These are phyloP conservation scores for Phytophthora syringae DNA, from an alignment of 352 stramenopile genomes.

Conservation along the genomic window DNA sequence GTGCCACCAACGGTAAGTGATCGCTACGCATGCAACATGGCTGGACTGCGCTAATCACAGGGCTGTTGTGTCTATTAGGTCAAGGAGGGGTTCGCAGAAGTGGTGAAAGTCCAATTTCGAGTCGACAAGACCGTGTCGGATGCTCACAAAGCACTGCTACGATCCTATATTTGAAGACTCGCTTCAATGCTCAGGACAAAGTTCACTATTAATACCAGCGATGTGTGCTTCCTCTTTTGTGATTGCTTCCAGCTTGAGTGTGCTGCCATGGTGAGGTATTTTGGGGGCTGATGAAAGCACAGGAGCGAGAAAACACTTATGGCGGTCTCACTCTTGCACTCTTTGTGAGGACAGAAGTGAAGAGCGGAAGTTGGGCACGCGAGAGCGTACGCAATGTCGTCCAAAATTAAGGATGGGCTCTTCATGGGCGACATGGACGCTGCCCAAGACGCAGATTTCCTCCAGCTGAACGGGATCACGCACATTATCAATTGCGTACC, in stretches of 20 bases:
- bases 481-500: constrained; percentile 94
- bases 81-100: constrained; percentile 73
- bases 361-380: constrained; percentile 12
- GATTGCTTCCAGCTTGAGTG: constrained; percentile 9
- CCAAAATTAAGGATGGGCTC: constrained; percentile 94
- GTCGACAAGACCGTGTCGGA: constrained; percentile 47
- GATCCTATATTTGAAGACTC: constrained; percentile 64
- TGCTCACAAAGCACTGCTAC: constrained; percentile 48
- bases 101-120: constrained; percentile 76
- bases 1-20: constrained; percentile 47
- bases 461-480: constrained; percentile 93
- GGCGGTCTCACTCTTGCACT: constrained; percentile 31
- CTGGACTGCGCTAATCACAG: constrained; percentile 15
- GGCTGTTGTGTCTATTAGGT: constrained; percentile 40
- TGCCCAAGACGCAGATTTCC: constrained; percentile 93
- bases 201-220: constrained; percentile 38
- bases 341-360: constrained; percentile 23
- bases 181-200: constrained; percentile 20
- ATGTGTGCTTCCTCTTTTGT: constrained; percentile 11
- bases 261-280: constrained; percentile 27
- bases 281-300: constrained; percentile 17
- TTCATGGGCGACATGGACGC: constrained; percentile 94
- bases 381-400: constrained; percentile 76
- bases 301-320: not conserved
- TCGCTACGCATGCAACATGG: constrained; percentile 2